Evolutionary conservation across 805 yeast genomes (phyloP).

Genomic region (Blastobotrys americana): DNA sequence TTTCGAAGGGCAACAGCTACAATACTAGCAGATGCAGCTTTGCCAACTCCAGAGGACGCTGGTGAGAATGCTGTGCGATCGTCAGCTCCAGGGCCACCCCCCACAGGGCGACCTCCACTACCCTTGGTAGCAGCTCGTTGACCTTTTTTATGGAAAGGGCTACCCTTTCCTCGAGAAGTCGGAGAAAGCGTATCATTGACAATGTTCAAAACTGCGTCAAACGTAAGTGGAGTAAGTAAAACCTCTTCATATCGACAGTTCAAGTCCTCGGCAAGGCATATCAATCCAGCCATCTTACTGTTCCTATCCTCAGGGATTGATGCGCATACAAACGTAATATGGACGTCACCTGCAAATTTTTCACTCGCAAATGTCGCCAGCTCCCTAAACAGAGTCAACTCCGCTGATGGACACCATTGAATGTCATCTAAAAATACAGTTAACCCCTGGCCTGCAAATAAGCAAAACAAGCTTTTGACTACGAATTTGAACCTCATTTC

Average conservation of each 20-base stretch:
- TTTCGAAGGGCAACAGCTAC: neutral
- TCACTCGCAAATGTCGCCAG: slow-evolving; percentile 26
- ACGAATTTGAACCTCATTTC: slow-evolving; percentile 39
- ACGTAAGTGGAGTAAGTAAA: slow-evolving; percentile 14
- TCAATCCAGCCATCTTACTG: slow-evolving; percentile 9
- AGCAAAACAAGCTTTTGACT: slow-evolving; percentile 37
- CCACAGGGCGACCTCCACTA: slow-evolving; percentile 7
- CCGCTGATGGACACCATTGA: slow-evolving; percentile 37
- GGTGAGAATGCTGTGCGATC: neutral
- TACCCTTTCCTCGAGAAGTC: neutral
- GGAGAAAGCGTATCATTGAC: slow-evolving; percentile 18
- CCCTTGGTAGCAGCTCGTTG: slow-evolving; percentile 2
- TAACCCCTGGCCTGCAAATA: slow-evolving; percentile 38
- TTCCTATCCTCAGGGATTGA: slow-evolving; percentile 21
- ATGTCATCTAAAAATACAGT: slow-evolving; percentile 42
- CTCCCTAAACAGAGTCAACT: slow-evolving; percentile 23
- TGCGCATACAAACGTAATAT: slow-evolving; percentile 25
- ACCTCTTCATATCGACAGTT: slow-evolving; percentile 20
- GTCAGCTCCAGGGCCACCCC: neutral
- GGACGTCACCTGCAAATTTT: slow-evolving; percentile 21
- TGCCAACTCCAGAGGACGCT: too few relatives aligned
- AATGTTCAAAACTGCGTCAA: slow-evolving; percentile 18
- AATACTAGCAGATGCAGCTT: neutral
- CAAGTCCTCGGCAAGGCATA: slow-evolving; percentile 18
- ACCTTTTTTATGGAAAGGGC: neutral